These are phyloP conservation scores for Eucalyptus albens DNA, from an alignment of 345 rosid genomes.

Conservation along the genomic window DNA sequence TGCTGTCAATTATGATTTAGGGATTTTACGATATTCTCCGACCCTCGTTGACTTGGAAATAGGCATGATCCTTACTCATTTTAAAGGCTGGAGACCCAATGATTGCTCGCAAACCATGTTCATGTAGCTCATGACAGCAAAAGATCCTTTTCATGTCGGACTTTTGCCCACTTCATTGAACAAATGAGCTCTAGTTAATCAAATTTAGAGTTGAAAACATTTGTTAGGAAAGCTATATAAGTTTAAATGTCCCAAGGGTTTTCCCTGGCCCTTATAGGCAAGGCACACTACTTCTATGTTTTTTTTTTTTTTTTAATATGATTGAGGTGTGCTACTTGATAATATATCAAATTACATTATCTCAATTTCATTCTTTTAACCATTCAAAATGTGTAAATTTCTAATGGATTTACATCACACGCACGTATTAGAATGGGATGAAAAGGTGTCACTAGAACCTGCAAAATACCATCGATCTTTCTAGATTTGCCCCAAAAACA, in stretches of 20 bases:
- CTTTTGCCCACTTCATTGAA: background rate
- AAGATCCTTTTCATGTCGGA: background rate
- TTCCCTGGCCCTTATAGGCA: too few relatives aligned
- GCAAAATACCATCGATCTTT: rapidly evolving
- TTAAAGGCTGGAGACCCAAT: too few relatives aligned
- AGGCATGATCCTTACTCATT: too few relatives aligned
- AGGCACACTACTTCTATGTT: too few relatives aligned
- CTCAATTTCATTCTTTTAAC: too few relatives aligned
- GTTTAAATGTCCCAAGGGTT: too few relatives aligned
- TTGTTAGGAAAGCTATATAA: too few relatives aligned
- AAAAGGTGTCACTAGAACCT: rapidly evolving
- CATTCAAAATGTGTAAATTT: too few relatives aligned
- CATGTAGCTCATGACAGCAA: rapidly evolving
- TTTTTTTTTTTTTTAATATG: too few relatives aligned
- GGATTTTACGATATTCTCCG: rapidly evolving
- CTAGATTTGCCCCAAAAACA: rapidly evolving
- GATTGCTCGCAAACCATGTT: rapidly evolving
- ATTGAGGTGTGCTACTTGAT: rapidly evolving
- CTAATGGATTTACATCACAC: too few relatives aligned
- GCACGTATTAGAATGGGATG: rapidly evolving
- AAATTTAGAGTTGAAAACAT: background rate
- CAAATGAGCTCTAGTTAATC: rapidly evolving
- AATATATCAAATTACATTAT: too few relatives aligned
- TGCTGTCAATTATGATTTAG: too few relatives aligned
- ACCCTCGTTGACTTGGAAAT: background rate